These are phyloP conservation scores for Tetrahymena borealis DNA, from an alignment of 73 alveolate genomes.

Conservation along the genomic window DNA sequence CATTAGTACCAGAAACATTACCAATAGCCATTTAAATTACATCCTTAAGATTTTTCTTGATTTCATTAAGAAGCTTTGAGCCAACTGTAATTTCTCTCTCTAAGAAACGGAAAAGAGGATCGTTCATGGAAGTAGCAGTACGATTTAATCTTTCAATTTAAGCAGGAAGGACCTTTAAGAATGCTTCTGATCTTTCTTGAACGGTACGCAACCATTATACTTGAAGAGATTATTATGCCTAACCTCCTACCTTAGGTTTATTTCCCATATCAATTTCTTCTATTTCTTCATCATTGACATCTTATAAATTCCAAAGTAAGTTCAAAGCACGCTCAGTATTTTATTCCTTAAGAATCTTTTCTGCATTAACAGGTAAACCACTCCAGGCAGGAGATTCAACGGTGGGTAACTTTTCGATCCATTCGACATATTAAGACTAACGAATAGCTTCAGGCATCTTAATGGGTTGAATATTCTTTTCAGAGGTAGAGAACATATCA, in stretches of 20 bases:
- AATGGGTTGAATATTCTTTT: conserved; percentile 47
- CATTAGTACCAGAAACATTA: conserved; percentile 78
- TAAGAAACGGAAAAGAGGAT: conserved; percentile 94
- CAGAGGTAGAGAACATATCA: conserved; percentile 58
- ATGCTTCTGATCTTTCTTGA: conserved; percentile 57
- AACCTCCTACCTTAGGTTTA: conserved; percentile 49
- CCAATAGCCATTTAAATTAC: conserved; percentile 84
- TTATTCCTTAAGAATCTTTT: conserved; percentile 77
- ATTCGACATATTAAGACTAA: conserved; percentile 65
- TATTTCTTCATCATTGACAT: conserved; percentile 87
- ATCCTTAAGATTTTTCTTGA: conserved; percentile 62
- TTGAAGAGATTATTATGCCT: conserved; percentile 51
- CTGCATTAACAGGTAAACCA: conserved; percentile 95
- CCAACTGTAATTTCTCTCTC: conserved; percentile 95
- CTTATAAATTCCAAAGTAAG: conserved; percentile 66
- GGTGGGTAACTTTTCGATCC: conserved; percentile 84
- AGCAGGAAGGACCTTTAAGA: conserved; percentile 57
- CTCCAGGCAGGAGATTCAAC: conserved; percentile 95
- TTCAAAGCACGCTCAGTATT: conserved; percentile 56
- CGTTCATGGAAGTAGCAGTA: conserved; percentile 65
- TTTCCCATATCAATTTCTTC: conserved; percentile 42
- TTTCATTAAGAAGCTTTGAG: conserved; percentile 57
- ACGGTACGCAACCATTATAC: conserved; percentile 67
- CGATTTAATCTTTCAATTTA: conserved; percentile 58
- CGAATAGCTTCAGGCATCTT: conserved; percentile 85